Percentiles rank a stretch among this genome's conserved stretches.
Evolutionary conservation across 495 filamentous ascomycete species (phyloP).

Genomic region (Halenospora varia): DNA sequence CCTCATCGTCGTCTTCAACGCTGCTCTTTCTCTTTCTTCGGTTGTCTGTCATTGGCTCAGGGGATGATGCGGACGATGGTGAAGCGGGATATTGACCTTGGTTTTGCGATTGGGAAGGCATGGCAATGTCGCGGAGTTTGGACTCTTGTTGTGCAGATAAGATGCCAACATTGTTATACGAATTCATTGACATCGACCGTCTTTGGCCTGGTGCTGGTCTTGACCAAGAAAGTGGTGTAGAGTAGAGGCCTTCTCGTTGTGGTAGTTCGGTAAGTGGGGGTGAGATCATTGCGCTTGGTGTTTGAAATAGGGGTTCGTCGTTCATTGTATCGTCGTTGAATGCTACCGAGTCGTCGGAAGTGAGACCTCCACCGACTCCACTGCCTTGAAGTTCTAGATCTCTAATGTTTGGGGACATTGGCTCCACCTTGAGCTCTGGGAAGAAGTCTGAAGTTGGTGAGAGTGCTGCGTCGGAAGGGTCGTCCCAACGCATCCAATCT

Average conservation of each 20-base stretch:
- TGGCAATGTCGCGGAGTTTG: constrained; percentile 17
- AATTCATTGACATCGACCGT: neutral
- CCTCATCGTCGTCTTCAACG: constrained; percentile 18
- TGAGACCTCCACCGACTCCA: neutral
- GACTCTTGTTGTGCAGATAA: constrained; percentile 18
- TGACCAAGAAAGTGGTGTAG: constrained; percentile 19
- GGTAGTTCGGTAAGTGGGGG: constrained; percentile 5
- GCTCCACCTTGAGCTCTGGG: constrained; percentile 21
- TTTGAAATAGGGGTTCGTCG: constrained; percentile 21
- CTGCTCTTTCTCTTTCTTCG: constrained; percentile 16
- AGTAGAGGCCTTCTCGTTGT: constrained; percentile 15
- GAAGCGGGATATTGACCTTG: constrained; percentile 8
- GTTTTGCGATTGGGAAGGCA: constrained; percentile 10
- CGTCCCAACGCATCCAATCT: constrained; percentile 26
- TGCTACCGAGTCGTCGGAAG: constrained; percentile 10
- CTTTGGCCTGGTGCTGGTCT: neutral
- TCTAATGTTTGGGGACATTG: constrained; percentile 9
- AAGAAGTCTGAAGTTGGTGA: constrained; percentile 16
- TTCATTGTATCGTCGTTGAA: constrained; percentile 14
- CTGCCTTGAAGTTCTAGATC: constrained; percentile 13
- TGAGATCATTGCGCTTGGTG: neutral
- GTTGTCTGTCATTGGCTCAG: neutral
- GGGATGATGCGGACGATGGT: constrained; percentile 12
- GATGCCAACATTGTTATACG: neutral
- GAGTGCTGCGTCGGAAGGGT: constrained; percentile 13